Evolutionary conservation across 2,329 filamentous ascomycete genomes (phyloP), one percentile per base, ranked within the genome.

Genomic region (Sclerotinia borealis): DNA sequence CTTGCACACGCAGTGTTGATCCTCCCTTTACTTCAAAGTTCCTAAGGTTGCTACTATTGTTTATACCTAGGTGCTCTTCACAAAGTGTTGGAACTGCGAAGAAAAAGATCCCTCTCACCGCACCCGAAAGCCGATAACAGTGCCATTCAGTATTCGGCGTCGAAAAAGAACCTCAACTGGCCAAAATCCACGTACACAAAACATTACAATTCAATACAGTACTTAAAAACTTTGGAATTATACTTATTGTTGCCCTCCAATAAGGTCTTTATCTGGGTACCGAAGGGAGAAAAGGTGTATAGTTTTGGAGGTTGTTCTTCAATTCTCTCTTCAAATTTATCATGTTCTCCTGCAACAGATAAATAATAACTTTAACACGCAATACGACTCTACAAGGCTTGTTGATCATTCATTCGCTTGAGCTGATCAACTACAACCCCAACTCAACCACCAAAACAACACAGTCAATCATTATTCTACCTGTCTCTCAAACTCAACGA

Each of bases 361-460:
- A 36, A 47, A 59, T 25, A 59, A 61, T 61, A 41, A 25, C 22
- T 52, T 36, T 50, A 61, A 54, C 49, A 61, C 59, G 59, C 59
- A 54, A 61, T 61, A 61, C 59, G 37, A 55, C 49, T 45, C 31
- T 55, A 27, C 37, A 61, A 50, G 58, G 47, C 49, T 61, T 61
- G 58, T 39, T 61, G 47, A 61, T 61, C 58, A 61, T 50, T 52
- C 37, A 61, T 61, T 61, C 59, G 59, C 49, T 61, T 61, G 59
- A 61, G 59, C 59, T 55, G 49, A 61, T 61, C 59, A 61, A 55
- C 59, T 61, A 55, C 59, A 34, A 54, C 49, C 59, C n/a, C 36
- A 31, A 61, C 47, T 54, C 58, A 61, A 43, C 59, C 56, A 31
- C 56, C 56, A 43, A 59, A 59, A 48, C 56, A 59, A 61, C 27